These are phyloP conservation scores for Saturnispora besseyi DNA, from an alignment of 805 yeast species.

Conservation along the genomic window DNA sequence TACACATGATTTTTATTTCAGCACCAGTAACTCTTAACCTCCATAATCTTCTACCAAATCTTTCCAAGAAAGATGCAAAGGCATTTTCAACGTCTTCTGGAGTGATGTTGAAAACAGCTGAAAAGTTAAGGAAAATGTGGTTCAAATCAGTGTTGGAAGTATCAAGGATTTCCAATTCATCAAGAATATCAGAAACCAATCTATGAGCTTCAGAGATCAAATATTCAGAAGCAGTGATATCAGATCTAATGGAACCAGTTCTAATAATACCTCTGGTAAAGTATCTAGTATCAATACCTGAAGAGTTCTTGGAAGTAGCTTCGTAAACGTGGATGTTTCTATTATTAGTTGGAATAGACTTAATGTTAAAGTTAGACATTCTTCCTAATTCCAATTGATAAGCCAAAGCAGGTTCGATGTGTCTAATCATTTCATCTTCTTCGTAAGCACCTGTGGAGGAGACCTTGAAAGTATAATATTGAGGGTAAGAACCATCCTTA, in stretches of 20 bases:
- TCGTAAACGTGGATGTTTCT: conserved; percentile 96
- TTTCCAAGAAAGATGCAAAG: conserved; percentile 93
- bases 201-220: conserved; percentile 94
- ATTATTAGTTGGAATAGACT: conserved; percentile 92
- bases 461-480: conserved; percentile 81
- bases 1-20: conserved; percentile 91
- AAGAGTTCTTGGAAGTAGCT: conserved; percentile 89
- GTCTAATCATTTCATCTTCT: conserved; percentile 93
- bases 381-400: conserved; percentile 94
- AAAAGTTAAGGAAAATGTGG: conserved; percentile 94
- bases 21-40: conserved; percentile 95
- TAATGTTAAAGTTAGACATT: conserved; percentile 88
- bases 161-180: conserved; percentile 88
- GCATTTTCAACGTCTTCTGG: conserved; percentile 97
- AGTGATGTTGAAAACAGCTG: conserved; percentile 88
- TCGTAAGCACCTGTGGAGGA: conserved; percentile 51
- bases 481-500: conserved; percentile 81
- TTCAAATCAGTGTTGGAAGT: conserved; percentile 92
- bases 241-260: conserved; percentile 91
- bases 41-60: conserved; percentile 96
- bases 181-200: conserved; percentile 91
- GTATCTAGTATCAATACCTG: conserved; percentile 82
- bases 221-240: conserved; percentile 86
- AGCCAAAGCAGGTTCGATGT: conserved; percentile 96
- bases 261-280: conserved; percentile 96